Evolutionary conservation across 2,329 filamentous ascomycete species (phyloP).

Genomic region (Calycina marina): DNA sequence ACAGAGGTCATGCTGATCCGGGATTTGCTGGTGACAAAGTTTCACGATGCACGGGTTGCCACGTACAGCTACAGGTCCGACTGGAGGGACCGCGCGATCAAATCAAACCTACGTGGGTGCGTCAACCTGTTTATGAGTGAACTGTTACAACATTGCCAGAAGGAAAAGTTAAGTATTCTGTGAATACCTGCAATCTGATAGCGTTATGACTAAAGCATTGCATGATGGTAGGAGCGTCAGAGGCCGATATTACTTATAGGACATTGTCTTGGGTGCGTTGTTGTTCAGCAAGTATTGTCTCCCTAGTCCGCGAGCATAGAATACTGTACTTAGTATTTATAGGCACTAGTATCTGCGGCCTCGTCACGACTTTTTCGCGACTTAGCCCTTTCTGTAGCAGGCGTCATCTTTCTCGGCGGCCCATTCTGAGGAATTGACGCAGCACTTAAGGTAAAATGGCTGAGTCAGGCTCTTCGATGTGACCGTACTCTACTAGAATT

Average conservation of each 20-base stretch:
- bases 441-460: too few relatives aligned
- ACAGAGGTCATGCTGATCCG: conserved; percentile 8
- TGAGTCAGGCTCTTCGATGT: too few relatives aligned
- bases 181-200: neutral
- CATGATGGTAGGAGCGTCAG: conserved; percentile 6
- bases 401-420: conserved; percentile 9
- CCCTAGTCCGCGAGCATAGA: neutral
- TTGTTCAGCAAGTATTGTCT: conserved; percentile 8
- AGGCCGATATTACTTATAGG: too few relatives aligned
- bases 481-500: too few relatives aligned
- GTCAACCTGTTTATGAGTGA: conserved; percentile 6
- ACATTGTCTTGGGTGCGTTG: too few relatives aligned
- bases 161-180: conserved; percentile 4
- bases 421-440: conserved; percentile 8
- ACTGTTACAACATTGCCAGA: conserved; percentile 5
- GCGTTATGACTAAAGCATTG: conserved; percentile 3
- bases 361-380: conserved; percentile 3
- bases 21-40: conserved; percentile 9
- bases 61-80: conserved; percentile 12
- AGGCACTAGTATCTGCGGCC: conserved; percentile 7
- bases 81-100: conserved; percentile 6
- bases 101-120: conserved; percentile 8
- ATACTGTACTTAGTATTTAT: neutral
- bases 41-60: too few relatives aligned
- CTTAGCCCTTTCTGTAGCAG: conserved; percentile 5